Conservation (phyloP, 495 filamentous ascomycete species). For the Podospora conica region DNA sequence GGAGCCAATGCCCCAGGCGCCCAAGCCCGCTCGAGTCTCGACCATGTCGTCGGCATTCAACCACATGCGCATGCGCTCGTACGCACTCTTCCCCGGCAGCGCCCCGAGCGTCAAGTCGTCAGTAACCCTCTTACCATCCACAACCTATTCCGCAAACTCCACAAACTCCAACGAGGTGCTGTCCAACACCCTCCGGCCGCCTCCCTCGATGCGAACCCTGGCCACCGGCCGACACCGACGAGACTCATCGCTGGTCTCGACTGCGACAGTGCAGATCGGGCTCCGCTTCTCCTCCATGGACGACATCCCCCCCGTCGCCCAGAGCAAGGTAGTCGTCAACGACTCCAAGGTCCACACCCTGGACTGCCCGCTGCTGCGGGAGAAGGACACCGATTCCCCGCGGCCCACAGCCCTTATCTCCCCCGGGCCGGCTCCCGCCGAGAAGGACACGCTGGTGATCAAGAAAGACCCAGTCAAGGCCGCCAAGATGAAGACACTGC, state of each 20-base stretch:
- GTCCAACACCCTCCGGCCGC: constrained; percentile 32
- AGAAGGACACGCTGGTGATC: background rate
- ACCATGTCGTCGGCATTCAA: constrained; percentile 11
- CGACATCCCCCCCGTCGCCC: constrained; percentile 30
- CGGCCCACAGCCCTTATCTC: constrained; percentile 25
- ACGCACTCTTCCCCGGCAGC: constrained; percentile 35
- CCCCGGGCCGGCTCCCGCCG: constrained; percentile 5
- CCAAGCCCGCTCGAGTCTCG: constrained; percentile 28
- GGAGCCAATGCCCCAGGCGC: constrained; percentile 21
- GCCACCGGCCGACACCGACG: constrained; percentile 31
- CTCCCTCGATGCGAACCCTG: constrained; percentile 34
- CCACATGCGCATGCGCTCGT: constrained; percentile 36
- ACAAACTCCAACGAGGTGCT: constrained; percentile 15
- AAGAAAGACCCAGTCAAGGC: constrained; percentile 23
- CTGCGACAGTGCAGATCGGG: constrained; percentile 45
- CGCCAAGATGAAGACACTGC: constrained; percentile 34
- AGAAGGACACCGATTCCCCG: constrained; percentile 15
- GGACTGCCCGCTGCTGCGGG: constrained; percentile 23
- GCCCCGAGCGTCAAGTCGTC: constrained; percentile 26
- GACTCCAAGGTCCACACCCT: constrained; percentile 30
- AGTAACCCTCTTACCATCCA: constrained; percentile 34
- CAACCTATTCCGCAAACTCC: constrained; percentile 34
- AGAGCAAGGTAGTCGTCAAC: constrained; percentile 14
- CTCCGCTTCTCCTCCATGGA: constrained; percentile 42
- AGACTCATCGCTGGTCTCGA: constrained; percentile 41